phyloP scores from a whole-genome alignment of 768 basidiomycete genomes.

The Mycena metata region DNA sequence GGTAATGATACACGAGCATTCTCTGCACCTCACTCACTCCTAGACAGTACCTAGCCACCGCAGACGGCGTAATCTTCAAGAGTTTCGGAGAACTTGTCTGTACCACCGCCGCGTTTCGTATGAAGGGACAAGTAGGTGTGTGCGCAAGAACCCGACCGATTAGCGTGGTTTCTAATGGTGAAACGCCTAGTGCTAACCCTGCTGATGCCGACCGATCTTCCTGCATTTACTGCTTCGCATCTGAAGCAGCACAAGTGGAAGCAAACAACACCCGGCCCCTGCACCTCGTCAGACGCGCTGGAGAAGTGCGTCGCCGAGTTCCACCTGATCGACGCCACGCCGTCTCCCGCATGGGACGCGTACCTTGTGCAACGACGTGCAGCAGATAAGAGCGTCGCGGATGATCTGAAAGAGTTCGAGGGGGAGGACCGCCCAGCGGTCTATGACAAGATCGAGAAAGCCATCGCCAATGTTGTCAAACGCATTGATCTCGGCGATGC shows the following conservation, averaged over 20 bases:
- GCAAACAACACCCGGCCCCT: background rate
- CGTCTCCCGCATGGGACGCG: conserved; percentile 6
- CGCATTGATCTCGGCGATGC: conserved; percentile 3
- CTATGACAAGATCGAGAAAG: conserved; percentile 23
- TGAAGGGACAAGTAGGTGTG: conserved; percentile 23
- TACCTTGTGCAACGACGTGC: conserved; percentile 21
- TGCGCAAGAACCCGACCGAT: no score
- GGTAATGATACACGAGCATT: background rate
- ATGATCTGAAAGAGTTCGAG: background rate
- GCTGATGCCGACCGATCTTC: conserved; percentile 25
- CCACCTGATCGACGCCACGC: conserved; percentile 13
- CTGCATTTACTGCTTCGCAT: conserved; percentile 13
- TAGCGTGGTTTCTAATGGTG: no score
- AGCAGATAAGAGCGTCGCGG: conserved; percentile 13
- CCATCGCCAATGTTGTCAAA: conserved; percentile 4
- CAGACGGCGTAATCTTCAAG: conserved; percentile 23
- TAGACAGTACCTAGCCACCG: conserved; percentile 20
- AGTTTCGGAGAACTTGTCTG: conserved; percentile 22
- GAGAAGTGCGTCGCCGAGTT: conserved; percentile 22
- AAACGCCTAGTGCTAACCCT: conserved; percentile 34
- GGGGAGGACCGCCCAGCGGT: conserved; percentile 17
- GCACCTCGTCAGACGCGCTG: background rate
- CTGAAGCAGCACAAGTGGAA: conserved; percentile 28
- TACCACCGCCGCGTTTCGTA: conserved; percentile 14
- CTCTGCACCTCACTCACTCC: background rate